Percentiles rank a stretch among this genome's conserved stretches.
These are phyloP conservation scores for Flaveria ramosissima DNA, from an alignment of 129 eudicot species.

Conservation along the genomic window DNA sequence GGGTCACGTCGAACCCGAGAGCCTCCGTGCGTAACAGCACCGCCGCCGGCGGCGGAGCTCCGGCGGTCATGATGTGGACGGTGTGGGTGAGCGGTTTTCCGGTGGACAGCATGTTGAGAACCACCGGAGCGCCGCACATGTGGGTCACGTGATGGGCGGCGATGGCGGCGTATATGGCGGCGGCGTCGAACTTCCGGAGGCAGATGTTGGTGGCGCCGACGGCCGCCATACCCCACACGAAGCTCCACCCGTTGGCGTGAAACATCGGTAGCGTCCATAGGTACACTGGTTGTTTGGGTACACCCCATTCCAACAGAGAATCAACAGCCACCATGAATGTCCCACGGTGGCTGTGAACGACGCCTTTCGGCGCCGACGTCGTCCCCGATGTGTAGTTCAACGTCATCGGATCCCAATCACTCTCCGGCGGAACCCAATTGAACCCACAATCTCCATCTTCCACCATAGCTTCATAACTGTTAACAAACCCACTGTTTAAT, in stretches of 20 bases:
- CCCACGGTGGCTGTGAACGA: constrained; percentile 61
- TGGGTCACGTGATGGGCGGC: constrained; percentile 51
- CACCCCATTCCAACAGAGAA: constrained; percentile 52
- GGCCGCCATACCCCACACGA: constrained; percentile 75
- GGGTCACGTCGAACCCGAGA: constrained; percentile 61
- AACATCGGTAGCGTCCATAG: constrained; percentile 83
- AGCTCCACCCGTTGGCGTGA: constrained; percentile 80
- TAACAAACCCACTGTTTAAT: neutral
- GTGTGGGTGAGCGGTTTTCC: constrained; percentile 32
- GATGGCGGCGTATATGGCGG: constrained; percentile 34
- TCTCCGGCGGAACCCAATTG: constrained; percentile 51
- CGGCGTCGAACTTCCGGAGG: constrained; percentile 54
- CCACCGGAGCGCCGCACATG: constrained; percentile 87
- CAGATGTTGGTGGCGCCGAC: constrained; percentile 66
- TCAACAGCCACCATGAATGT: constrained; percentile 44
- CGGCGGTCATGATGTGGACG: constrained; percentile 62
- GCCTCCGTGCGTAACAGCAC: constrained; percentile 60
- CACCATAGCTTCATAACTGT: constrained; percentile 44
- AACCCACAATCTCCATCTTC: constrained; percentile 46
- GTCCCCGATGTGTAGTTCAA: constrained; percentile 65
- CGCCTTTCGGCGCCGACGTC: constrained; percentile 63
- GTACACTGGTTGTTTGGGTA: constrained; percentile 56
- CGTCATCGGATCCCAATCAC: constrained; percentile 58
- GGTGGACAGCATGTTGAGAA: constrained; percentile 59
- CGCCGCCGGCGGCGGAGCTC: constrained; percentile 81